Evolutionary conservation across 768 basidiomycete genomes (phyloP), one percentile per base, ranked within the genome.

Genomic region (Daedaleopsis sinensis): DNA sequence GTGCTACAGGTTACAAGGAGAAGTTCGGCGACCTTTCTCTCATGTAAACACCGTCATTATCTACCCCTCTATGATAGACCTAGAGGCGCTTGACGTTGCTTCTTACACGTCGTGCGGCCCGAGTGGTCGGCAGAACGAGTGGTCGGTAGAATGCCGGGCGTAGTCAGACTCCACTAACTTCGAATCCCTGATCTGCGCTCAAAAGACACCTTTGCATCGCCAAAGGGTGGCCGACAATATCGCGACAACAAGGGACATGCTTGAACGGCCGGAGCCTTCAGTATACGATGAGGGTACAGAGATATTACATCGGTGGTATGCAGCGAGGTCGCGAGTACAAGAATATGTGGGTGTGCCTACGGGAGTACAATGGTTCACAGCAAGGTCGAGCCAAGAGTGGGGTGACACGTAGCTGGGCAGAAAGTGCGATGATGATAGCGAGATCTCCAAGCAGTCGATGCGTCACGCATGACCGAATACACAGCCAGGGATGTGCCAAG

Each of bases 11-110:
- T 39, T 93, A 93, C 86, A 89, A 92, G 83, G 94, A 96, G 85
- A 96, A 96, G 81, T 96, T 95, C 75, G 94, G 94, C 72, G 93
- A 96, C 76, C 86, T 96, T 76, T 90, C 92, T 63, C 81, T 96
- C 73, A 87, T 95, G 87, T 96, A 91, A 82, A 75, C 50, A 43
- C 47, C 54, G 52, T 57, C 61, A 55, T 59, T 27, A 9, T 44
- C 32, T 9, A 24, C 49, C 42, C 23, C 21, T 21, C 35, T 56
- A 59, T 43, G 59, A 65, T 68, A 68, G 67, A 68, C 23, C 24
- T 32, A 44, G 52, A 57, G 63, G 58, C 57, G 43, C 58, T 59
- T 63, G 57, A 63, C 52, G 62, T 59, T 42, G 16, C 61, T 55
- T 55, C 52, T 51, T 59, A 50, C 54, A 32, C 27, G 27, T 32